Evolutionary conservation across 345 rosid genomes (phyloP).

Genomic region (Cardamine resedifolia): DNA sequence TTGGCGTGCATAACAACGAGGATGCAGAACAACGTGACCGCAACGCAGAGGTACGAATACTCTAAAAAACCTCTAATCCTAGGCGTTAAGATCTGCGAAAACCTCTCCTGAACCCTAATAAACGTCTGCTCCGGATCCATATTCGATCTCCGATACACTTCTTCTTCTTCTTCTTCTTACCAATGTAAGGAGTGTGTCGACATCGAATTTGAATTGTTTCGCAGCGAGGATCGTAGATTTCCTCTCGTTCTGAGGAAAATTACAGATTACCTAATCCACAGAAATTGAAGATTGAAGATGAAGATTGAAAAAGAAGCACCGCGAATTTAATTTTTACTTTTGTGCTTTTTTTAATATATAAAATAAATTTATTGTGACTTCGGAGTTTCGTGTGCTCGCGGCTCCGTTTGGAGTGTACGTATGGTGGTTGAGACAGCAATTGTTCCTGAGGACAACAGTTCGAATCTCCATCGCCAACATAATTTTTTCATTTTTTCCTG

Average conservation of each 20-base stretch:
- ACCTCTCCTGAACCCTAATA: conserved; percentile 91
- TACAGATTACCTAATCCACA: background rate
- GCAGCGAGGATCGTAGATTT: background rate
- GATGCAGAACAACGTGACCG: conserved; percentile 80
- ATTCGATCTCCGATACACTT: conserved; percentile 4
- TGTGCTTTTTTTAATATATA: too few species aligned
- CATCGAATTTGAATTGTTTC: conserved; percentile 13
- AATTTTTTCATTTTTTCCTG: background rate
- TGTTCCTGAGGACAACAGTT: background rate
- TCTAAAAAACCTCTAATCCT: conserved; percentile 76
- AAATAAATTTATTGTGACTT: too few species aligned
- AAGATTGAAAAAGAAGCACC: conserved; percentile 19
- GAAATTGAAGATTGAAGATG: background rate
- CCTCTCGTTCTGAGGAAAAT: background rate
- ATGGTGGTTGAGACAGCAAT: background rate
- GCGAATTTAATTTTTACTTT: background rate
- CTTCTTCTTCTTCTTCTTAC: conserved; percentile 12
- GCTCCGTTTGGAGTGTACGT: too few species aligned
- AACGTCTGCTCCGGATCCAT: conserved; percentile 99
- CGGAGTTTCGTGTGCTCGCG: too few species aligned
- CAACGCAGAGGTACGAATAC: conserved; percentile 72
- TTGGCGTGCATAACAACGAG: conserved; percentile 99
- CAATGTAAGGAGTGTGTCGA: background rate
- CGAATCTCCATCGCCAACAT: background rate
- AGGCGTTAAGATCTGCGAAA: conserved; percentile 84